Percentiles rank a stretch among this genome's conserved stretches.
Evolutionary conservation across 2,329 filamentous ascomycete genomes (phyloP).

Genomic region (Penicillium oxalicum): DNA sequence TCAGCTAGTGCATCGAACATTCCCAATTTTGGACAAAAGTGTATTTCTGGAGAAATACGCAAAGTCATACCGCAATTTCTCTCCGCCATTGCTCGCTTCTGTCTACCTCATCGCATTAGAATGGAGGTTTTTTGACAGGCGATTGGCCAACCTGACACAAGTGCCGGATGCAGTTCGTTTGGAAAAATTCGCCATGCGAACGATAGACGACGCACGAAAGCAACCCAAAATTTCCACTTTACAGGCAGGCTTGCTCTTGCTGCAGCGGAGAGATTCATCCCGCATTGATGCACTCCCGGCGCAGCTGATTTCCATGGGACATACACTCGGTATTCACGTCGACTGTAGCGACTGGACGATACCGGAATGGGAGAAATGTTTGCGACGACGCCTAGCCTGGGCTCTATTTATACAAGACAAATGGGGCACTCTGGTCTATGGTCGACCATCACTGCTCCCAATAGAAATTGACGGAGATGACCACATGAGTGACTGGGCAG

Average conservation of each 20-base stretch:
- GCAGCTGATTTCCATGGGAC: slow-evolving; percentile 52
- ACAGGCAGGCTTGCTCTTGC: slow-evolving; percentile 50
- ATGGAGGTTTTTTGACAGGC: slow-evolving; percentile 64
- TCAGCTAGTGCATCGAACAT: slow-evolving; percentile 69
- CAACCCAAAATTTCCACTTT: slow-evolving; percentile 52
- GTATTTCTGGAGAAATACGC: slow-evolving; percentile 75
- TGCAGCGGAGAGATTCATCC: slow-evolving; percentile 43
- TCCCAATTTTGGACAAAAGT: slow-evolving; percentile 75
- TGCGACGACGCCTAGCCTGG: slow-evolving; percentile 59
- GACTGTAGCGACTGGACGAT: slow-evolving; percentile 59
- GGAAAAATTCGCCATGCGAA: slow-evolving; percentile 42
- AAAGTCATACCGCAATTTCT: slow-evolving; percentile 65
- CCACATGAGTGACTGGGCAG: slow-evolving; percentile 50
- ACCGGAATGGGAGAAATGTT: slow-evolving; percentile 57
- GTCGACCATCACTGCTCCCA: slow-evolving; percentile 48
- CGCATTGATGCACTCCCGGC: slow-evolving; percentile 43
- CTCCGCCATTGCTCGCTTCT: slow-evolving; percentile 68
- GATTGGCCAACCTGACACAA: neutral
- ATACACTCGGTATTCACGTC: slow-evolving; percentile 55
- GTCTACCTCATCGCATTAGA: slow-evolving; percentile 72
- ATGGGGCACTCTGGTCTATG: slow-evolving; percentile 48
- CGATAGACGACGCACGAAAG: slow-evolving; percentile 32
- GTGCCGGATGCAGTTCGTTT: slow-evolving; percentile 23
- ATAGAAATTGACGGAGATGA: neutral
- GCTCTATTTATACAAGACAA: slow-evolving; percentile 60